Conservation (phyloP, 1,139 yeast species). For the Taphrina pruni region DNA sequence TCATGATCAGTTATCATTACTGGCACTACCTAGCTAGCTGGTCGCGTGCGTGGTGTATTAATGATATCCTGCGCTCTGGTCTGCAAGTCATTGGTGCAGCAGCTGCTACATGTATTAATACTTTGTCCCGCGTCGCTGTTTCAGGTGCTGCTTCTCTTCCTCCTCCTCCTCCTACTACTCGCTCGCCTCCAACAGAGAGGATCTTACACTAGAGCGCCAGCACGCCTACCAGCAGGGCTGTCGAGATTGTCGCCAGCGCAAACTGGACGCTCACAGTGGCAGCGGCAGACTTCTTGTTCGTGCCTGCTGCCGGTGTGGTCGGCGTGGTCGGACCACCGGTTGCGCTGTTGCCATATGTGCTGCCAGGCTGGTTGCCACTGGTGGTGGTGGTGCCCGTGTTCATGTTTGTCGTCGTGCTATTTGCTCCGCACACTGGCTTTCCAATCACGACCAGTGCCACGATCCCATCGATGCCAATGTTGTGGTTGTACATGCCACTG, state of each 20-base stretch:
- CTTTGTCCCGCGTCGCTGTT: no score
- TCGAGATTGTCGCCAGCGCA: not conserved
- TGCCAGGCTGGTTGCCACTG: not conserved
- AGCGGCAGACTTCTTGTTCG: not conserved
- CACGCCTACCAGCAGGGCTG: conserved; percentile 2
- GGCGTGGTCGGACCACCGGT: not conserved
- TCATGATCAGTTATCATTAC: no score
- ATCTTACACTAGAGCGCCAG: not conserved
- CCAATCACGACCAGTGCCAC: conserved; percentile 16
- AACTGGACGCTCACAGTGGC: not conserved
- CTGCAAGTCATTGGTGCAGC: no score
- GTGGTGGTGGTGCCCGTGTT: not conserved
- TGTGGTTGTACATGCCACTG: conserved; percentile 17
- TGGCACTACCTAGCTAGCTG: no score
- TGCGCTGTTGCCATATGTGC: not conserved
- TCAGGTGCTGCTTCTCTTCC: no score
- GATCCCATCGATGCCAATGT: conserved; percentile 21
- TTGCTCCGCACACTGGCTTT: conserved; percentile 7
- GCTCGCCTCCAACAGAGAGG: no score
- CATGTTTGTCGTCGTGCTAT: not conserved
- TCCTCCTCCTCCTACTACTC: no score
- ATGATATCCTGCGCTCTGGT: no score
- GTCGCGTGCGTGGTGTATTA: no score
- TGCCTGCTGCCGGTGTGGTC: not conserved
- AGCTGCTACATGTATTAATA: no score